Evolutionary conservation across 2,329 filamentous ascomycete species (phyloP).

Genomic region (Curvularia sp.): DNA sequence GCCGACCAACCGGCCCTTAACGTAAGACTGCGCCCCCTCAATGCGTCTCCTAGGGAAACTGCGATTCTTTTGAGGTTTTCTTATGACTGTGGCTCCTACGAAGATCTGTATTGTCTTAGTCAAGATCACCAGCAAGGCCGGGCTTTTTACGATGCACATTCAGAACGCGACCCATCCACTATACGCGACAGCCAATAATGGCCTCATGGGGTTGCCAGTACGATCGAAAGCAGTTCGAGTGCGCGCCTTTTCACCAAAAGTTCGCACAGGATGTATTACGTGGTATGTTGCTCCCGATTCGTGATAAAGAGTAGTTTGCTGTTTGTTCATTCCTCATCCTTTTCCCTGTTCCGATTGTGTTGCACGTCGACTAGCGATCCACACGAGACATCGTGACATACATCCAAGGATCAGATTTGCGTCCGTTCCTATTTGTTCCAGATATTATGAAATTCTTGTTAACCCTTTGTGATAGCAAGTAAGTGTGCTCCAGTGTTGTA

Average conservation of each 20-base stretch:
- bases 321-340: not conserved
- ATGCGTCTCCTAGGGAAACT: not conserved
- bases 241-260: slow-evolving; percentile 13
- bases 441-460: not conserved
- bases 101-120: slow-evolving; percentile 2
- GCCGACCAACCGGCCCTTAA: slow-evolving; percentile 3
- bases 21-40: slow-evolving; percentile 1
- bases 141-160: slow-evolving; percentile 1
- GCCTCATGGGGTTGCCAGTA: not conserved
- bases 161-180: not conserved
- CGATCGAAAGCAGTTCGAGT: slow-evolving; percentile 9
- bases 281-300: slow-evolving; percentile 12
- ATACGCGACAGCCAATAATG: slow-evolving; percentile 11
- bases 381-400: not conserved
- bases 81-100: slow-evolving; percentile 3
- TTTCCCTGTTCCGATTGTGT: not conserved
- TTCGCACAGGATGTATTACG: slow-evolving; percentile 20
- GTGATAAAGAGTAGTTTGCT: not conserved
- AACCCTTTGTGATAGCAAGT: slow-evolving; percentile 12
- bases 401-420: not conserved
- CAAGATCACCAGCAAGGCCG: not conserved
- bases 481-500: slow-evolving; percentile 5
- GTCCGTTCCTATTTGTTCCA: not conserved
- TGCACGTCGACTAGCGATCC: not conserved
- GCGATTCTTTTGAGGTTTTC: not conserved